Evolutionary conservation across 805 yeast genomes (phyloP), one percentile per base, ranked within the genome.

Genomic region (Spathaspora hagerdaliae): DNA sequence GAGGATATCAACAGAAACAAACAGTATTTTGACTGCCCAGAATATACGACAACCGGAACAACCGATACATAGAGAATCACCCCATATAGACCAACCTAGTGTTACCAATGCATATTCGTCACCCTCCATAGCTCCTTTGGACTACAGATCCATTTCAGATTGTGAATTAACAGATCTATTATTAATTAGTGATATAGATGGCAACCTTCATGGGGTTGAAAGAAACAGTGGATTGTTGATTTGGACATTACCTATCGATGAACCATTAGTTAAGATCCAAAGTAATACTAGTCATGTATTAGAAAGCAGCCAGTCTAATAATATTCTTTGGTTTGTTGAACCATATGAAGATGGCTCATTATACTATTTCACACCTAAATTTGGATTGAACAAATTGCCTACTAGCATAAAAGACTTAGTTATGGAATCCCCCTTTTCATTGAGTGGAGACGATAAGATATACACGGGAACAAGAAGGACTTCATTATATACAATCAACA

Each of bases 401-500:
- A 78, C 92, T 0, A 76, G 89, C 6, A 86, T 94, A 26, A 79
- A 81, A 51, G 85, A 85, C 49, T 71, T 94, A 45, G 88, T 94
- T 0, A 61, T 80, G 49, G 85, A 87, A 51, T 85, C 96, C 1
- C 99, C 99, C 0, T 87, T 92, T 61, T 83, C 94, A 2, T 64
- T 88, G 24, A 67, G 65, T 43, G 81, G 85, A 3, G 87, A 82
- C 51, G 94, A 89, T 59, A 87, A 87, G 55, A 78, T 89, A 2
- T 94, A 90, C 64, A 91, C 97, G 0, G 99, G 99, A 3, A 73
- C 82, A 5, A 72, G 94, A 47, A 79, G 75, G 42, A 82, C 98
- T 0, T 81, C 89, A 0, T 73, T 94, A 48, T 86, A 83, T 56
- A 78, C 87, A 2, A 74, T 92, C 19, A 82, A 91, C 61, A 76